Base-by-base conservation (phyloP, 2,329 filamentous ascomycete species). In the Aspergillus fructus region DNA sequence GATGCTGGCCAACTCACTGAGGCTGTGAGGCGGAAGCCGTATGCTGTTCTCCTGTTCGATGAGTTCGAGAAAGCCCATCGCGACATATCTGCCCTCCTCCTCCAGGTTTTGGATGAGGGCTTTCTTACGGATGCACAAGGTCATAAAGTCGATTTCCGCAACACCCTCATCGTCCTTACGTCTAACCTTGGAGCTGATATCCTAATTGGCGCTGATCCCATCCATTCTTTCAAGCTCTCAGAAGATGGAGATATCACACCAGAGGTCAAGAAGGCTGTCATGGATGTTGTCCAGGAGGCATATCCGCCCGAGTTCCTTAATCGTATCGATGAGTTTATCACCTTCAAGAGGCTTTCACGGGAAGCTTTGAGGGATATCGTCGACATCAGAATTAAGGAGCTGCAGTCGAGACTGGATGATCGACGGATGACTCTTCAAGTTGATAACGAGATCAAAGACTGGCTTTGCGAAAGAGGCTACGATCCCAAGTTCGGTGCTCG, bases 41-140 rank as follows among this genome's bases (percentile, higher is more conserved):
- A 97, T 66, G 93, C 93, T 0, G 91, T 99, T 0, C 82, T 99
- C 0, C 82, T 99, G 2, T 96, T 99, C 66, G 94, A 99, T 72
- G 94, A 97, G 72, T 97, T 97, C 66, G 94, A 99, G 71, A 97
- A 99, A 73, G 94, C 93, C 0, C 94, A 97, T 71, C 88, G 91
- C 53, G 94, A 99, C 67, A 97, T 97, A 63, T 96, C 91, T 0
- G 89, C 93, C 0, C 81, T 99, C 3, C 83, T 99, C 4, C 84
- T 99, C 4, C 94, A 97, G 74, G 93, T 97, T 0, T 85, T 99
- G 0, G 94, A 97, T 70, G 94, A 97, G 73, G 94, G 94, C 3
- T 97, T 94, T 78, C 83, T 99, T 49, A 97, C 93, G 0, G 94
- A 97, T 71, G 87, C 91, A 0, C 93, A 97, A 76, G 94, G 94